Percentiles rank a stretch among this genome's conserved stretches.
Conservation (phyloP, 1,284 basidiomycete genomes). For the Malassezia brasiliensis region DNA sequence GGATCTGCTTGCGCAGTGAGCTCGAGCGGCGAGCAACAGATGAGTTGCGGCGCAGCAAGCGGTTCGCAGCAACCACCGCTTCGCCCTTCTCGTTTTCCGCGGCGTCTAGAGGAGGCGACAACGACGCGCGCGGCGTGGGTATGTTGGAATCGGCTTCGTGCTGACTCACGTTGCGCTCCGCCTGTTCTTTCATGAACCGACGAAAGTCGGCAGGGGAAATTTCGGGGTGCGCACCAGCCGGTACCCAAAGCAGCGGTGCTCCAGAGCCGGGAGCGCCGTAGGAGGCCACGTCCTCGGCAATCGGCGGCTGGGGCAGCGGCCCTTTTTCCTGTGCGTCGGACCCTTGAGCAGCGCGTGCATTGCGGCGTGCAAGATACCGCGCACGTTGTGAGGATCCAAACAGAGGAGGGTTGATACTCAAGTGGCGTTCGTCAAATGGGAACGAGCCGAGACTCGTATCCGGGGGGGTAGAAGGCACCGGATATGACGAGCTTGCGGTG, state of each 20-base stretch:
- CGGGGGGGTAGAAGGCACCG: constrained; percentile 2
- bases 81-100: background rate
- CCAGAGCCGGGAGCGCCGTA: background rate
- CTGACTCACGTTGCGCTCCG: constrained; percentile 50
- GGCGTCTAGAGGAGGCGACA: background rate
- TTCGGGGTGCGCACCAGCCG: constrained; percentile 88
- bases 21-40: constrained; percentile 36
- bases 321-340: background rate
- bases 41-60: constrained; percentile 18
- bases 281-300: background rate
- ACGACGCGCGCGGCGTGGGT: background rate
- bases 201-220: constrained; percentile 93
- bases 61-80: background rate
- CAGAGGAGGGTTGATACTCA: background rate
- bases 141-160: constrained; percentile 3
- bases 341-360: background rate
- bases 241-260: constrained; percentile 72
- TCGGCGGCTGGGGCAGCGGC: background rate
- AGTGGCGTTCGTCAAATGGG: background rate
- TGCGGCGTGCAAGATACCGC: constrained; percentile 3
- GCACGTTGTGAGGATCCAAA: constrained; percentile 13
- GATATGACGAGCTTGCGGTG: constrained; percentile 22
- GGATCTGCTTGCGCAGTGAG: constrained; percentile 50
- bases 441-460: background rate
- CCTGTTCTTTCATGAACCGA: constrained; percentile 85